Base-by-base conservation (phyloP, 176 grass and related monocot species). In the Tillandsia leiboldiana region DNA sequence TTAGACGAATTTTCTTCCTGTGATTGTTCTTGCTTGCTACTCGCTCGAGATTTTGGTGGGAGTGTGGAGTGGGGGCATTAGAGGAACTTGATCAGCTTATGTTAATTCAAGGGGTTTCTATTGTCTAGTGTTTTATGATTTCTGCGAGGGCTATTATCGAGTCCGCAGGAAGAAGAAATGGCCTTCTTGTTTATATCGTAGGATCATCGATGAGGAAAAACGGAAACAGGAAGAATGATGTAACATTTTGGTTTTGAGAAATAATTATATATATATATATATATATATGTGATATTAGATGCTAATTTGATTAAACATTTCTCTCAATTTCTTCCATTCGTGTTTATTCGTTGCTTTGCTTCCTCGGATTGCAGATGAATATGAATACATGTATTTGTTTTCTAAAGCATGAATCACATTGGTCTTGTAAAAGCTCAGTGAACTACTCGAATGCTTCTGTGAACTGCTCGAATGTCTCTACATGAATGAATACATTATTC, bases 21-120 rank as follows among this genome's bases (percentile, higher is more conserved):
- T 73, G 68, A 80, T 83, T 84, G 70, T 79, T 87, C 65, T 87
- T 84, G 47, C 82, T 82, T 86, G 79, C 80, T 82, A 69, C 80
- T 78, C 72, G 81, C 83, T 90, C 83, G 81, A 87, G 81, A 82
- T 91, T 84, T 87, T 91, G 83, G 73, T 82, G 78, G 84, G 88
- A 72, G 74, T 82, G 78, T 74, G 84, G 68, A 83, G 73, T 82
- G 66, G 15, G 76, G 78, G 83, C 78, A 70, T 66, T 50, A 71
- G 22, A 78, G 76, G 70, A 67, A 61, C 65, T 70, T 70, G 78
- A 72, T 77, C 42, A 5, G 29, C 26, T 47, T 47, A 65, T 73
- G 47, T 84, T 23, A 69, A 70, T 74, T 65, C 70, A 53, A 48
- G 48, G 65, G 10, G 33, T 47, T 49, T 27, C 2, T 15, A 0